Conservation (phyloP, 1,139 yeast genomes). For the Saccharomyces hybrid region DNA sequence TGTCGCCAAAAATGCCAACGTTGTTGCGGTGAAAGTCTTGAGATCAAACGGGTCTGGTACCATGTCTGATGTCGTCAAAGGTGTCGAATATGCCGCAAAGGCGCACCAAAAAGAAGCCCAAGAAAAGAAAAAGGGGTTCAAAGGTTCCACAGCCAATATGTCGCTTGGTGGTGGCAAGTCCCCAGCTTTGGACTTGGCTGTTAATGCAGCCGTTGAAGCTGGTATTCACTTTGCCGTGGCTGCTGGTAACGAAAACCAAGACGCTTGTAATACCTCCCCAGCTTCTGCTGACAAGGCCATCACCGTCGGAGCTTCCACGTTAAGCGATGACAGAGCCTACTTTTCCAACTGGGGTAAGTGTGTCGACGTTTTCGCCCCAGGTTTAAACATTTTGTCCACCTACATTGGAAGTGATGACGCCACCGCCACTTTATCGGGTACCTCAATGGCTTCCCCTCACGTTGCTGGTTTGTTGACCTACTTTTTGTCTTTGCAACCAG, state of each 20-base stretch:
- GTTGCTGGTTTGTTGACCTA: constrained; percentile 85
- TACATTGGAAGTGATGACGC: constrained; percentile 81
- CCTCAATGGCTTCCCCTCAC: constrained; percentile 99
- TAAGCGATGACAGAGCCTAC: constrained; percentile 67
- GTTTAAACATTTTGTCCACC: constrained; percentile 70
- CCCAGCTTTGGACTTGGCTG: constrained; percentile 73
- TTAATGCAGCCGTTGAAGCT: constrained; percentile 72
- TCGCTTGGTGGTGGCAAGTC: constrained; percentile 85
- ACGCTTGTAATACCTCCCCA: constrained; percentile 79
- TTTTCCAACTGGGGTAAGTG: constrained; percentile 79
- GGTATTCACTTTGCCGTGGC: constrained; percentile 83
- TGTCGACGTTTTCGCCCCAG: constrained; percentile 83
- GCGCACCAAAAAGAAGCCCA: constrained; percentile 52
- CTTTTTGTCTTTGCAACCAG: constrained; percentile 88
- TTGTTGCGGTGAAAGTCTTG: constrained; percentile 73
- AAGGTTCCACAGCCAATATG: constrained; percentile 86
- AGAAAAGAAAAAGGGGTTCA: constrained; percentile 52
- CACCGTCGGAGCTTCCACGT: constrained; percentile 78
- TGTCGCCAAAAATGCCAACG: constrained; percentile 65
- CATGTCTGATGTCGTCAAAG: constrained; percentile 74
- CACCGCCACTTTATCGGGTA: constrained; percentile 89
- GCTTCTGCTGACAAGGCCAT: constrained; percentile 69
- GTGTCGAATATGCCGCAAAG: constrained; percentile 70
- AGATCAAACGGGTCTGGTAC: constrained; percentile 72
- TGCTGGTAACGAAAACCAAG: constrained; percentile 80